Evolutionary conservation across 1,284 basidiomycete species (phyloP).

Genomic region (Trametes sp.): DNA sequence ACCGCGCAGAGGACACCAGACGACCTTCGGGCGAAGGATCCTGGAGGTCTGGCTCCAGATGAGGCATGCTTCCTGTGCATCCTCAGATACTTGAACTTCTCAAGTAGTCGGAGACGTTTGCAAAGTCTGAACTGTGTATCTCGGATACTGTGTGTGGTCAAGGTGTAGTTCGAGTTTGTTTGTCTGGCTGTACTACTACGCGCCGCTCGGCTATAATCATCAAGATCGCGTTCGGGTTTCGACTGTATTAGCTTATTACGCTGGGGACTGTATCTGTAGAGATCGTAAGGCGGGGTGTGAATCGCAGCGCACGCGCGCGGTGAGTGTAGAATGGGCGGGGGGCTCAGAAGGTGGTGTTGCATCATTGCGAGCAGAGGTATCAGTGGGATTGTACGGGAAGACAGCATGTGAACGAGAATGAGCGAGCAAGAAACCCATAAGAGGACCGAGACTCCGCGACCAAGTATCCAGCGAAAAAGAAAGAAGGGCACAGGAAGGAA

Average conservation of each 20-base stretch:
- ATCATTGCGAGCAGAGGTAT: slow-evolving; percentile 20
- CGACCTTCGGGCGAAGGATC: no score
- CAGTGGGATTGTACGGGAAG: slow-evolving; percentile 17
- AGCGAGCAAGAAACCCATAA: slow-evolving; percentile 25
- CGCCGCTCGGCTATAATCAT: slow-evolving; percentile 10
- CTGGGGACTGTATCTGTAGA: slow-evolving; percentile 25
- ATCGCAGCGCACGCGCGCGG: slow-evolving; percentile 11
- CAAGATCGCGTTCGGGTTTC: slow-evolving; percentile 3
- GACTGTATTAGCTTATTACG: slow-evolving; percentile 31
- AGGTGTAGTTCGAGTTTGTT: neutral
- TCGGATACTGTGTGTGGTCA: neutral
- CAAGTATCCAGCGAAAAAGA: slow-evolving; percentile 31
- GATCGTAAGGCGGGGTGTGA: slow-evolving; percentile 10
- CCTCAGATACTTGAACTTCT: no score
- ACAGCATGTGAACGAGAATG: slow-evolving; percentile 11
- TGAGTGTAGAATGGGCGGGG: slow-evolving; percentile 2
- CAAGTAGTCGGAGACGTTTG: no score
- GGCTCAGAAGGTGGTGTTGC: neutral
- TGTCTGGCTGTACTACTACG: slow-evolving; percentile 16
- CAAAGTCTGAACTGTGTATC: no score
- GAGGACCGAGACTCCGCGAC: slow-evolving; percentile 13
- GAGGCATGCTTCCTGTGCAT: no score
- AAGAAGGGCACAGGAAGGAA: neutral
- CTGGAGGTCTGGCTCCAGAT: no score
- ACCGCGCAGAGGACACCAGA: no score